Percentiles rank a stretch among this genome's conserved stretches.
These are phyloP conservation scores for Fusarium longipes DNA, from an alignment of 2,329 filamentous ascomycete genomes.

Conservation along the genomic window DNA sequence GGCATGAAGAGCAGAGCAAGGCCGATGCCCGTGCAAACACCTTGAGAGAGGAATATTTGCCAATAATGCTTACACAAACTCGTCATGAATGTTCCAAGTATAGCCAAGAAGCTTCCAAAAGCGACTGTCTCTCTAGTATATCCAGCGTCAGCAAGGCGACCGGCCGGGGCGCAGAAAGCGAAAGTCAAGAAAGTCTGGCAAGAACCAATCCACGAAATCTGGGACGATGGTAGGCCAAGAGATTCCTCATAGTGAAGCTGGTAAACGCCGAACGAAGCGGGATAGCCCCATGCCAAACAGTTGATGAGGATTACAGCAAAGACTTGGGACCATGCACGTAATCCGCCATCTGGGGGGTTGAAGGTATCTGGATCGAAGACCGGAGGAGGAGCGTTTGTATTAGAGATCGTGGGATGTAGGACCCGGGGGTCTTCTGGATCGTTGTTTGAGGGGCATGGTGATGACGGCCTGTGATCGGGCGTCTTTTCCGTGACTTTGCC, in stretches of 20 bases:
- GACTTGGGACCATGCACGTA: conserved; percentile 63
- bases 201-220: conserved; percentile 61
- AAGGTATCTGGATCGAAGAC: conserved; percentile 38
- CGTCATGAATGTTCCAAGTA: conserved; percentile 61
- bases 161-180: conserved; percentile 60
- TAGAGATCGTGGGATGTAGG: conserved; percentile 42
- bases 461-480: conserved; percentile 11
- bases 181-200: conserved; percentile 64
- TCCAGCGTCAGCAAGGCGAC: conserved; percentile 63
- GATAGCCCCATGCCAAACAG: conserved; percentile 63
- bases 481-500: conserved; percentile 38
- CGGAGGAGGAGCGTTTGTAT: conserved; percentile 41
- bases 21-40: conserved; percentile 63
- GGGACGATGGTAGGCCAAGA: conserved; percentile 50
- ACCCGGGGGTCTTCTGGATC: conserved; percentile 5
- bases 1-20: conserved; percentile 69
- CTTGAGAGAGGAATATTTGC: conserved; percentile 66
- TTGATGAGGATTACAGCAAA: conserved; percentile 60
- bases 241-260: conserved; percentile 60
- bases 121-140: conserved; percentile 57
- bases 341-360: conserved; percentile 58
- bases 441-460: conserved; percentile 1
- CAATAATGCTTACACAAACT: conserved; percentile 60
- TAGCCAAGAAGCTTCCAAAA: conserved; percentile 55
- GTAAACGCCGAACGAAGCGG: conserved; percentile 64